A percentile compares a stretch with the other conserved stretches of the same genome.
Conservation (phyloP, 148 eudicot species). For the Spergularia marina region DNA sequence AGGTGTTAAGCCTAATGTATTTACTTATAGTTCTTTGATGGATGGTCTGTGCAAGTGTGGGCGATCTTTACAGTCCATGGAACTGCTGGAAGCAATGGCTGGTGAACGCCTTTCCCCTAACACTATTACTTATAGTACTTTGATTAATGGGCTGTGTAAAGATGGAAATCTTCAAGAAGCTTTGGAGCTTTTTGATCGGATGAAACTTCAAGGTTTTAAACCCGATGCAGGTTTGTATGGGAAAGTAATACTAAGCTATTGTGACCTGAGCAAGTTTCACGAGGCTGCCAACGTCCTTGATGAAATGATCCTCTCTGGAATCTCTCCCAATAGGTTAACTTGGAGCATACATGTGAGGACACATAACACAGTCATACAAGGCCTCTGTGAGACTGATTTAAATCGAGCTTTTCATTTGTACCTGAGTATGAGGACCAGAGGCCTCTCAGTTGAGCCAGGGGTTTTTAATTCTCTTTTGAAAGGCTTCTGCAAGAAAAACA, state of each 20-base stretch:
- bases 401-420: conserved; percentile 69
- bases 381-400: conserved; percentile 54
- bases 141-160: conserved; percentile 76
- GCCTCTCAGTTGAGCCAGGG: conserved; percentile 67
- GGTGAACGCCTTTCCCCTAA: conserved; percentile 55
- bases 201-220: conserved; percentile 87
- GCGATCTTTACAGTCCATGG: conserved; percentile 48
- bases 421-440: conserved; percentile 70
- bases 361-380: conserved; percentile 65
- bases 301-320: conserved; percentile 85
- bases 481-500: conserved; percentile 60
- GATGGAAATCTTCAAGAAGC: conserved; percentile 64
- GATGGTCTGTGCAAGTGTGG: conserved; percentile 83
- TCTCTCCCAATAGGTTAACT: conserved; percentile 70
- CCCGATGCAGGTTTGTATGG: conserved; percentile 84
- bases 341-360: conserved; percentile 73
- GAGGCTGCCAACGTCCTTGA: conserved; percentile 89
- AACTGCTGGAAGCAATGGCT: conserved; percentile 59
- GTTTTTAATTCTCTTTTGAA: conserved; percentile 52
- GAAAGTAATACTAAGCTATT: conserved; percentile 60
- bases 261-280: conserved; percentile 51
- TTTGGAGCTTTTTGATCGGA: conserved; percentile 69
- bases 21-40: conserved; percentile 76
- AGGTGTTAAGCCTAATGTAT: conserved; percentile 75
- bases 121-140: conserved; percentile 73